Evolutionary conservation across 164 flowering plant genomes (phyloP), one percentile per base, ranked within the genome.

Genomic region (Annona squamosa): DNA sequence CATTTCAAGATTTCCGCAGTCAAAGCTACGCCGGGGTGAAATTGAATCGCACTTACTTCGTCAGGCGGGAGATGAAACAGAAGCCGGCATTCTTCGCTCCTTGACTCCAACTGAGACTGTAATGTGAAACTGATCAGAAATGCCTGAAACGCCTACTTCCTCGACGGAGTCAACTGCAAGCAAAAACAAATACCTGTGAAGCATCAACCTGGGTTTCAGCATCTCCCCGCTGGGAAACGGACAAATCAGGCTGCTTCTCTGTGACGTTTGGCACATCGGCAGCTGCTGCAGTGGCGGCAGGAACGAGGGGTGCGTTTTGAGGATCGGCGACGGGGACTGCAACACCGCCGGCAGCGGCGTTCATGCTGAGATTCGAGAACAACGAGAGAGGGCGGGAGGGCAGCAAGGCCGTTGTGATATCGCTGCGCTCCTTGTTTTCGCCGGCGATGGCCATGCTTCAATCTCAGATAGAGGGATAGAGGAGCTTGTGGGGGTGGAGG

Each of bases 11-110:
- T 26, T 26, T 26, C 37, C 37, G 37, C 37, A 26, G 1, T 26
- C 37, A 10, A 52, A 52, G 59, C 16, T 9, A 52, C 13, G 59
- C 59, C 59, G 13, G 59, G 13, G 37, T 18, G 17, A 71, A 44
- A 41, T n/a, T 45, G 3, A 4, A 71, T 3, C 6, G 9, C 13
- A 71, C 96, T 86, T 71, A 95, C 99, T 80, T 93, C 97, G 19
- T 91, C 97, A 7, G 87, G 76, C 43, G 97, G 97, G 71, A 95
- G 95, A 47, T 90, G 93, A 77, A 95, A 95, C 76, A 95, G 76
- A 18, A 84, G 92, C 46, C 99, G 85, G 77, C 91, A 95, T 77
- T 95, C 99, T 81, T 95, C 98, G 45, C 94, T 92, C 79, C 77
- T 89, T 75, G 82, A 68, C 47, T 74, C 65, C 3, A 71, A 76